Base-by-base conservation (phyloP, 345 rosid species). In the Chamaenerion angustifolium region DNA sequence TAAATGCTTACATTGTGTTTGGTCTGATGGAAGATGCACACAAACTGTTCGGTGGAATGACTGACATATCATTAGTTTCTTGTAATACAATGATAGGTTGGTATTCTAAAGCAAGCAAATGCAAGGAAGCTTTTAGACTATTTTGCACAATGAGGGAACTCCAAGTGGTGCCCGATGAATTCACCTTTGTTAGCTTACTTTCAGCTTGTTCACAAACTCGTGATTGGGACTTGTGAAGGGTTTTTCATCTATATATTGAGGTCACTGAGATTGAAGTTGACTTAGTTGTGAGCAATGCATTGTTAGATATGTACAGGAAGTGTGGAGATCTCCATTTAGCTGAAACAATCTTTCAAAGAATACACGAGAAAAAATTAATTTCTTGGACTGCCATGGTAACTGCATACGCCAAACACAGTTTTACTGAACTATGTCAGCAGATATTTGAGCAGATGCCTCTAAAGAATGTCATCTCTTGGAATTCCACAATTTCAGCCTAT, bases 31-130 rank as follows among this genome's bases (percentile, higher is more conserved):
- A 19, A 4, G 19, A 55, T 55, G 68, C 68, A 19, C 65, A 67
- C 25, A 58, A 60, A 42, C n/a, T 72, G 69, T 69, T 76, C 48
- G 64, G 60, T 51, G 70, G 17, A 56, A 60, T 70, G 53, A 27
- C 15, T 7, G 62, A 67, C 5, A 76, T 67, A 56, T 60, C 65
- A 49, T 49, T 58, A 44, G 67, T 72, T 15, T 69, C 67, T 0
- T 72, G 77, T 75, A 72, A 72, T 19, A 68, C 68, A 23, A 72
- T 69, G 61, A 56, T 72, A 16, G 62, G 64, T 27, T 75, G 72
- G 58, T 68, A 71, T 45, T 57, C 70, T 17, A 68, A 55, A 59
- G 52, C 19, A 54, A 67, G 65, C 16, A 60, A 16, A 31, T 59
- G 27, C 37, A 47, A 44, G 47, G 74, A 71, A 46, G 63, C 61